Evolutionary conservation across 1,139 yeast genomes (phyloP).

Genomic region (Saccharomyces hybrid): DNA sequence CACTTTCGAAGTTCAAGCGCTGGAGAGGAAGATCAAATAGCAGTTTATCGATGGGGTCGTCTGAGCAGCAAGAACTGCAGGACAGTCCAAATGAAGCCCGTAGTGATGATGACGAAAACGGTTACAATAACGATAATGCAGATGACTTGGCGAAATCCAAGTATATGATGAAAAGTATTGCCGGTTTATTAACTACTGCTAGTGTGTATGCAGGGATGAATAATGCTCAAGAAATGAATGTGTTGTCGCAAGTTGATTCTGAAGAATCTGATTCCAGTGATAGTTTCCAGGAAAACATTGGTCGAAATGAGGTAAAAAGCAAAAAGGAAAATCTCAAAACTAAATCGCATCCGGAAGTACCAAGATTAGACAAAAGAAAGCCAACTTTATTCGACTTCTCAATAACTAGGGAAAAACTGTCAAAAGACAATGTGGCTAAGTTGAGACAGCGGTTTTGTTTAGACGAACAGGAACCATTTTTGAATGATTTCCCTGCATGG

Average conservation of each 20-base stretch:
- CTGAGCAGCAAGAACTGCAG: not conserved
- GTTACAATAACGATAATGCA: conserved; percentile 6
- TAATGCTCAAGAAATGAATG: conserved; percentile 21
- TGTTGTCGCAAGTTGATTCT: conserved; percentile 15
- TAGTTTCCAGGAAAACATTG: conserved; percentile 12
- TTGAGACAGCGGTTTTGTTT: conserved; percentile 35
- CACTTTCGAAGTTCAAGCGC: not conserved
- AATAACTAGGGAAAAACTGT: conserved; percentile 22
- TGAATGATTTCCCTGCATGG: conserved; percentile 67
- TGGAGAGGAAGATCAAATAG: not conserved
- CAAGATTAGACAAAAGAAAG: conserved; percentile 7
- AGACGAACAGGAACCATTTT: conserved; percentile 43
- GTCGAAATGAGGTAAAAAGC: conserved; percentile 5
- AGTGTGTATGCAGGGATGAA: conserved; percentile 45
- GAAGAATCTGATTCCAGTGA: not conserved
- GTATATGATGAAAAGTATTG: conserved; percentile 41
- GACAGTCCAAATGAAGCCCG: not conserved
- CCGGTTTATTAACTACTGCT: conserved; percentile 44
- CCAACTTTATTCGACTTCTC: conserved; percentile 34
- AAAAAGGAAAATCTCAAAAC: conserved; percentile 6
- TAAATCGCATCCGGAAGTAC: not conserved
- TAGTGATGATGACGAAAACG: not conserved
- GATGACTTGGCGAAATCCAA: conserved; percentile 34
- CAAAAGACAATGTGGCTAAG: conserved; percentile 13
- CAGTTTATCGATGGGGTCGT: not conserved